Base-by-base conservation (phyloP, 1,139 yeast genomes). In the Saccharomycopsis phalli region DNA sequence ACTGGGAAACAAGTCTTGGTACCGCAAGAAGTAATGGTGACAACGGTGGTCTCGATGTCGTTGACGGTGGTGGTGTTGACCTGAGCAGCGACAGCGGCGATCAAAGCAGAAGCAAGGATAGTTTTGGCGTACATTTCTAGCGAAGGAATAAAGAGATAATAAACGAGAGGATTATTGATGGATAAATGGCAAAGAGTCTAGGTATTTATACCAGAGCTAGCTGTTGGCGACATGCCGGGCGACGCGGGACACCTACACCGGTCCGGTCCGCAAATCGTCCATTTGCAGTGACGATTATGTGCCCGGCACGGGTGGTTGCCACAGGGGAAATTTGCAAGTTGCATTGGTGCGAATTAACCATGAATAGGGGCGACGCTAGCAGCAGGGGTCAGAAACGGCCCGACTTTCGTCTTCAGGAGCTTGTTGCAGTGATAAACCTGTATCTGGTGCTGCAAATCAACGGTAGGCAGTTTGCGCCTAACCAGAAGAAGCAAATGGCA, bases 21-120 rank as follows among this genome's bases (percentile, higher is more conserved):
- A 7, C 32, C 19, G 14, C 44, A 40, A 26, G 32, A 23, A 17
- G 53, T 50, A 41, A 47, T 31, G 31, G 55, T 50, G 14, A 50
- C 41, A 31, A 50, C 48, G 16, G 53, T 51, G 42, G 54, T 47
- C n/a, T 10, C 6, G 25, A 25, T 28, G 11, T 27, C 27, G 18
- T 11, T 17, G 14, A 30, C 34, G 28, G 26, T n/a, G 34, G 35
- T 30, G 38, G 34, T 31, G 39, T 29, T 36, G 36, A 11, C 19
- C 18, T 27, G 4, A 21, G 39, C 35, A 27, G 35, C 22, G 19
- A 18, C 35, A 13, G 22, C 20, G n/a, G 36, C 17, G 39, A 36
- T 36, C 27, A 29, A 22, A 19, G 36, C 18, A 36, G 39, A 35
- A 23, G 25, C 20, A 19, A 35, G 28, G 27, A 35, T 11, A 27